Base-by-base conservation (phyloP, 805 yeast species). In the Suhomyces canberraensis region DNA sequence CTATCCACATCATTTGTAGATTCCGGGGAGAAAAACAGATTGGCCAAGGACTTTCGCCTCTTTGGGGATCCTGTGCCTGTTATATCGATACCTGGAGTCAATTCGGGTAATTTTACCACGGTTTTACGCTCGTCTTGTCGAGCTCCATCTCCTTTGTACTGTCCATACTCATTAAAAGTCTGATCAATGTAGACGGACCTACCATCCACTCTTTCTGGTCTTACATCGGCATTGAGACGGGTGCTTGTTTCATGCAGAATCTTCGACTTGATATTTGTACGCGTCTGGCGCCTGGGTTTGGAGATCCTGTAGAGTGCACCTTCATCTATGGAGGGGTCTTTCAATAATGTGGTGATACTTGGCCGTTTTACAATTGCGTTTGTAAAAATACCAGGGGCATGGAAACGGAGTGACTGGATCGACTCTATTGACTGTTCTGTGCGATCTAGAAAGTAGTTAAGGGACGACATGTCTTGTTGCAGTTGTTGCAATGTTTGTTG, bases 381-480 rank as follows among this genome's bases (percentile, higher is more conserved):
- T 26, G 83, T 76, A 54, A 81, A 81, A 3, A 78, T 71, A 0
- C 87, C 86, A 0, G 84, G 77, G 0, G 72, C 66, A 15, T 68
- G 56, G 54, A 81, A 81, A 37, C 75, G 61, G 3, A 73, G 63
- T 8, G 62, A 53, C 17, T 64, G 56, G 8, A 78, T 52, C 1
- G 71, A 61, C n/a, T 62, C 64, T 4, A 66, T 49, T 33, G 71
- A 56, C 30, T 61, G 58, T n/a, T 66, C 60, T 1, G 72, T 61
- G 29, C 58, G 45, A 17, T 59, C 60, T 13, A 63, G 39, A 29
- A 51, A 52, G 45, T 56, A 55, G 17, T 38, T 38, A 26, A 57
- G 41, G 4, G 51, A 40, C 8, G 53, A 40, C 56, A 51, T 55
- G 11, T 27, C 7, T 6, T 11, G 30, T 13, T 15, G 30, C 20